These are phyloP conservation scores for Penicillium goetzii DNA, from an alignment of 495 filamentous ascomycete species.

Conservation along the genomic window DNA sequence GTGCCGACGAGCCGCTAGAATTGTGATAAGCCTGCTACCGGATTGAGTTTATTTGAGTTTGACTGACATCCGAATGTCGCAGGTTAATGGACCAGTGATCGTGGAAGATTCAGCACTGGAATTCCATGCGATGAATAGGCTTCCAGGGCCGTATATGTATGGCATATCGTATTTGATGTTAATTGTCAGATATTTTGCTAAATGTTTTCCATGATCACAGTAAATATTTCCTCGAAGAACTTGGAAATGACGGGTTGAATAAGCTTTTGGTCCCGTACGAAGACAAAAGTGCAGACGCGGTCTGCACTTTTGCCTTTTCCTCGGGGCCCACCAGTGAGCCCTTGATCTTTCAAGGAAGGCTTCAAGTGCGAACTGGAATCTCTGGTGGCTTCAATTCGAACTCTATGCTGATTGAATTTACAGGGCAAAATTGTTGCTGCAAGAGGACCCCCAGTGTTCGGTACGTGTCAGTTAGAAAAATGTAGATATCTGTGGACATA, in stretches of 20 bases:
- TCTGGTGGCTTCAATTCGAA: not conserved
- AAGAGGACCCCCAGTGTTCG: slow-evolving; percentile 67
- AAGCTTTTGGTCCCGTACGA: slow-evolving; percentile 77
- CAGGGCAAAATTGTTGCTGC: slow-evolving; percentile 54
- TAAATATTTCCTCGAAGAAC: slow-evolving; percentile 81
- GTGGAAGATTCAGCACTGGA: slow-evolving; percentile 92
- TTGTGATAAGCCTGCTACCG: slow-evolving; percentile 42
- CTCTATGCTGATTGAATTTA: not conserved
- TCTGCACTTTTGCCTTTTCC: slow-evolving; percentile 88
- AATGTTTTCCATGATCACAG: slow-evolving; percentile 41
- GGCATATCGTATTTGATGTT: slow-evolving; percentile 25
- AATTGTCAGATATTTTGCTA: not conserved
- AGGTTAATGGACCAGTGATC: slow-evolving; percentile 82
- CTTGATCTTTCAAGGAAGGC: slow-evolving; percentile 82
- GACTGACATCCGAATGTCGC: not conserved
- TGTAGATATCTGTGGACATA: not conserved
- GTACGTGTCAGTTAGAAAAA: slow-evolving; percentile 40
- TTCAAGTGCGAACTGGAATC: slow-evolving; percentile 27
- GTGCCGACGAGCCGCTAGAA: slow-evolving; percentile 69
- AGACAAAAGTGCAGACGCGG: slow-evolving; percentile 83
- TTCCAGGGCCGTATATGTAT: slow-evolving; percentile 91
- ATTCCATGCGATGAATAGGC: slow-evolving; percentile 77
- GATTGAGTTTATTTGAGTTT: not conserved
- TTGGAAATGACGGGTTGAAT: slow-evolving; percentile 79
- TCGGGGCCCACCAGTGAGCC: slow-evolving; percentile 75